Conservation (phyloP, 2,329 filamentous ascomycete genomes). For the Cladosporium velox region DNA sequence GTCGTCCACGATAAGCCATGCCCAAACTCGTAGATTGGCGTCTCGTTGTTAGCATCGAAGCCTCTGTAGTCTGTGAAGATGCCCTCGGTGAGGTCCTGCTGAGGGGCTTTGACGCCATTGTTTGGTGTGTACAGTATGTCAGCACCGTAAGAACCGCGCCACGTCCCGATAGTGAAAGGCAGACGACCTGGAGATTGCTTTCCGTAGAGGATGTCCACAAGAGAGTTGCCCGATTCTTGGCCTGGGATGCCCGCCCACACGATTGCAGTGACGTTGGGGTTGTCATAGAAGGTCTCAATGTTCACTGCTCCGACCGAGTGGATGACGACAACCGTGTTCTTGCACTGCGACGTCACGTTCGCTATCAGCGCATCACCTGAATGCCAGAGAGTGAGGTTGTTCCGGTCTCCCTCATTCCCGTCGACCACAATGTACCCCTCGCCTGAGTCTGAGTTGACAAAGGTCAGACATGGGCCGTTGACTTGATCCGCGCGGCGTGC, state of each 20-base stretch:
- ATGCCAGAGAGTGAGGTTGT: slow-evolving; percentile 40
- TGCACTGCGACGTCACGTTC: slow-evolving; percentile 35
- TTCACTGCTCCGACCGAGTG: slow-evolving; percentile 36
- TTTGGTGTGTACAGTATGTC: slow-evolving; percentile 70
- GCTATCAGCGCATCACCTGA: slow-evolving; percentile 51
- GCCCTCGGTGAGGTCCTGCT: slow-evolving; percentile 81
- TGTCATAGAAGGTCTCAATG: slow-evolving; percentile 34
- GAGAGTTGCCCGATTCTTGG: slow-evolving; percentile 59
- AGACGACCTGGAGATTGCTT: slow-evolving; percentile 75
- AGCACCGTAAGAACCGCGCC: slow-evolving; percentile 73
- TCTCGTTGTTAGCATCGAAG: slow-evolving; percentile 75
- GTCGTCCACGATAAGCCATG: slow-evolving; percentile 80
- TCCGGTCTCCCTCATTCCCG: slow-evolving; percentile 57
- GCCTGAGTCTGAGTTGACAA: slow-evolving; percentile 34
- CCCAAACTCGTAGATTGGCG: slow-evolving; percentile 82
- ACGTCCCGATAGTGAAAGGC: slow-evolving; percentile 82
- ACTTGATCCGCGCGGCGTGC: slow-evolving; percentile 29
- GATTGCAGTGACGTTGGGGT: slow-evolving; percentile 36
- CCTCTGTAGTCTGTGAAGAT: slow-evolving; percentile 87
- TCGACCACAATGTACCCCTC: slow-evolving; percentile 53
- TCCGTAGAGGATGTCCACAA: slow-evolving; percentile 78
- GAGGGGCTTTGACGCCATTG: slow-evolving; percentile 66
- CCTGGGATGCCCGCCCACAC: slow-evolving; percentile 35
- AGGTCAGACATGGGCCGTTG: slow-evolving; percentile 34
- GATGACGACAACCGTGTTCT: slow-evolving; percentile 36